These are phyloP conservation scores for Hypoxylon sp. DNA, from an alignment of 2,329 filamentous ascomycete species.

Conservation along the genomic window DNA sequence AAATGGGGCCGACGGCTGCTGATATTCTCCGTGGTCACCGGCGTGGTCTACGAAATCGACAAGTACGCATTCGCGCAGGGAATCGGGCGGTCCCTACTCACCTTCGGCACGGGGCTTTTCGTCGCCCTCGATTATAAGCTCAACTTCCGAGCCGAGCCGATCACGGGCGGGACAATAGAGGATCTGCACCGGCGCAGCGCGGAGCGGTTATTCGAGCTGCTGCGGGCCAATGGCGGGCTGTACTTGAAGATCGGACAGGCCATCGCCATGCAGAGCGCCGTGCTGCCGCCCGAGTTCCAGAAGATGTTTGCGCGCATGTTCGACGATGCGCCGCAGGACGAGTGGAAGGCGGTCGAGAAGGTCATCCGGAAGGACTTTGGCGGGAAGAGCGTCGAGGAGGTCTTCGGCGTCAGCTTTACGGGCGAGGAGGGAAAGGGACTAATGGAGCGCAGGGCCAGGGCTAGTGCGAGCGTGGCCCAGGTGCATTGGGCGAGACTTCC, in stretches of 20 bases:
- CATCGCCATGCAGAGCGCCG: slow-evolving; percentile 97
- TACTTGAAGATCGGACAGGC: slow-evolving; percentile 99
- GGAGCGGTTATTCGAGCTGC: slow-evolving; percentile 83
- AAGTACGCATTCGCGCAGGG: slow-evolving; percentile 83
- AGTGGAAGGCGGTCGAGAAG: slow-evolving; percentile 86
- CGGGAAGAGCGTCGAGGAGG: slow-evolving; percentile 85
- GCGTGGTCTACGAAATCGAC: slow-evolving; percentile 78
- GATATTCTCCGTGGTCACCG: slow-evolving; percentile 71
- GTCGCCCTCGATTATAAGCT: slow-evolving; percentile 96
- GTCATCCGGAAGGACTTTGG: slow-evolving; percentile 92
- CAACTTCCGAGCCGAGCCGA: slow-evolving; percentile 88
- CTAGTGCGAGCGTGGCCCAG: slow-evolving; percentile 93
- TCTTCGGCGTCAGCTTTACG: slow-evolving; percentile 89
- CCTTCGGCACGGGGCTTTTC: slow-evolving; percentile 83
- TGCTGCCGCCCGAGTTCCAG: slow-evolving; percentile 94
- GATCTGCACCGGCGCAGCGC: slow-evolving; percentile 89
- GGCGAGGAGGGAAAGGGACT: slow-evolving; percentile 77
- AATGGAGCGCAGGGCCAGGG: slow-evolving; percentile 73
- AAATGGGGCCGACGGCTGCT: slow-evolving; percentile 84
- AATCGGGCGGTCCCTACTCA: slow-evolving; percentile 82
- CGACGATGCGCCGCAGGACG: slow-evolving; percentile 95
- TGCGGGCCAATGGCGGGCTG: slow-evolving; percentile 89
- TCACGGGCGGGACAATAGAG: slow-evolving; percentile 78
- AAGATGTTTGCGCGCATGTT: slow-evolving; percentile 98
- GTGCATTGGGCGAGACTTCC: slow-evolving; percentile 92